phyloP scores from a whole-genome alignment of 495 filamentous ascomycete genomes.

The Lindgomyces ingoldianus region DNA sequence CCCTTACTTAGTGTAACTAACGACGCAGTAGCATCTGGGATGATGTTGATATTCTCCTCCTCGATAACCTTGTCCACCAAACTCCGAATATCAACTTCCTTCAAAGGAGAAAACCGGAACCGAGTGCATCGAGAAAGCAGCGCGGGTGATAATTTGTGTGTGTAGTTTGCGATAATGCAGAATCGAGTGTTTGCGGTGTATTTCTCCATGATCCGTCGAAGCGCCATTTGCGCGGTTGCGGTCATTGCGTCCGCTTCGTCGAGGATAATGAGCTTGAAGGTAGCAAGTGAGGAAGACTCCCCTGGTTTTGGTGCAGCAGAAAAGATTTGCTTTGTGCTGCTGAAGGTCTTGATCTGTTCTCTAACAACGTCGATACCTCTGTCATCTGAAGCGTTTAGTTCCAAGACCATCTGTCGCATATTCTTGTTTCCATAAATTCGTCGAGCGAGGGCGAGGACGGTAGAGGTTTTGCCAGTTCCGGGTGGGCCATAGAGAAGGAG shows the following conservation, averaged over 20 bases:
- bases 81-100: slow-evolving; percentile 76
- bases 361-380: slow-evolving; percentile 95
- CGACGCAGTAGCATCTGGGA: slow-evolving; percentile 71
- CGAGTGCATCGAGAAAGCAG: slow-evolving; percentile 90
- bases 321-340: slow-evolving; percentile 75
- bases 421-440: slow-evolving; percentile 90
- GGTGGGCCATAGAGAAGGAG: slow-evolving; percentile 72
- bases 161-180: slow-evolving; percentile 99
- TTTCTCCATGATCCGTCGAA: slow-evolving; percentile 97
- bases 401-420: slow-evolving; percentile 96
- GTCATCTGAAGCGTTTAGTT: slow-evolving; percentile 96
- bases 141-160: slow-evolving; percentile 95
- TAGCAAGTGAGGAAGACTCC: slow-evolving; percentile 58
- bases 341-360: slow-evolving; percentile 99
- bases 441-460: slow-evolving; percentile 72
- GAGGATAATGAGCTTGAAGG: slow-evolving; percentile 93
- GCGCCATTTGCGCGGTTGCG: slow-evolving; percentile 91
- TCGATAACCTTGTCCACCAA: slow-evolving; percentile 89
- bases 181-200: slow-evolving; percentile 98
- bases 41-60: slow-evolving; percentile 82
- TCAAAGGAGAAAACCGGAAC: slow-evolving; percentile 93
- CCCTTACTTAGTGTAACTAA: slow-evolving; percentile 87
- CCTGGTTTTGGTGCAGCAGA: slow-evolving; percentile 54
- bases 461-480: slow-evolving; percentile 53
- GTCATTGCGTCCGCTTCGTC: slow-evolving; percentile 99